Conservation (phyloP, 352 stramenopile species). For the Globisporangium heterothallicum region DNA sequence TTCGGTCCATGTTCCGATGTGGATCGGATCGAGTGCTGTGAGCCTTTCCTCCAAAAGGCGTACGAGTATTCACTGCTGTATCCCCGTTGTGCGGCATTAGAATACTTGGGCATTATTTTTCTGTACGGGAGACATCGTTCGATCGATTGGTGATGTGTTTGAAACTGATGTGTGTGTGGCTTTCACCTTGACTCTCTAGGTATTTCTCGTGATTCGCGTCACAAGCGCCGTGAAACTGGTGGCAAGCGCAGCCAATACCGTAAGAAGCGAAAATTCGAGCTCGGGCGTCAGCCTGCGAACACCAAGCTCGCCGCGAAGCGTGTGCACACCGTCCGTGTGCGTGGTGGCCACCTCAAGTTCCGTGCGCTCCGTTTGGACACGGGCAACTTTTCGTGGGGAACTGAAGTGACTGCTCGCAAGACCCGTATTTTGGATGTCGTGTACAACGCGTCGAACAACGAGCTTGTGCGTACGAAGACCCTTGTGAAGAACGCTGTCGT, state of each 20-base stretch:
- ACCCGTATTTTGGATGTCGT: constrained; percentile 99
- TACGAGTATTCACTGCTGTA: constrained; percentile 82
- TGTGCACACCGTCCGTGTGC: constrained; percentile 93
- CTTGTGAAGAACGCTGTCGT: constrained; percentile 99
- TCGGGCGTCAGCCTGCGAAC: constrained; percentile 96
- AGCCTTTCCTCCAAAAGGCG: constrained; percentile 19
- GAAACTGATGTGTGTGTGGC: background rate
- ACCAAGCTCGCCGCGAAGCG: constrained; percentile 98
- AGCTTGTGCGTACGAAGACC: constrained; percentile 99
- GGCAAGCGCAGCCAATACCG: constrained; percentile 96
- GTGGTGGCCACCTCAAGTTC: constrained; percentile 98
- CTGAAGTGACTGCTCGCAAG: constrained; percentile 97
- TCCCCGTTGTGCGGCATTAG: constrained; percentile 88
- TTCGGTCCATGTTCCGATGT: background rate
- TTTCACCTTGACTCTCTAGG: constrained; percentile 44
- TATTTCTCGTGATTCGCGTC: constrained; percentile 99
- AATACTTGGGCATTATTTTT: constrained; percentile 40
- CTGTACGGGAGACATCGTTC: constrained; percentile 4
- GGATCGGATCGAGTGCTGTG: constrained; percentile 19
- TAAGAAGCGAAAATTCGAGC: constrained; percentile 99
- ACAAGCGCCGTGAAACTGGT: constrained; percentile 99
- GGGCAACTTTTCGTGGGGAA: constrained; percentile 99
- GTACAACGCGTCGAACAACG: constrained; percentile 99
- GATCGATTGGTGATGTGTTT: constrained; percentile 11
- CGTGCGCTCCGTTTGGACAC: constrained; percentile 96